Conservation (phyloP, 257 asterid species). For the Solanum sparsipilum region DNA sequence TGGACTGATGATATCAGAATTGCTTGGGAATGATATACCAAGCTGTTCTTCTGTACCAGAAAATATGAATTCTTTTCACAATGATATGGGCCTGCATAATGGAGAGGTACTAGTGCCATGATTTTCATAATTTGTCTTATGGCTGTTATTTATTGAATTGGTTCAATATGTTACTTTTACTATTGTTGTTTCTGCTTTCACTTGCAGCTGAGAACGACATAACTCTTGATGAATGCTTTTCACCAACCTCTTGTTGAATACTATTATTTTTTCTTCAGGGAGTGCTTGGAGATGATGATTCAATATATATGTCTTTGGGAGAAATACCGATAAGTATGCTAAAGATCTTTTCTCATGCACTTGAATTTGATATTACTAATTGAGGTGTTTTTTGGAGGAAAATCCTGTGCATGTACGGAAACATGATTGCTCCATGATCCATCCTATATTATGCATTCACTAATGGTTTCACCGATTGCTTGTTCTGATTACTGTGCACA, state of each 20-base stretch:
- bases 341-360: background rate
- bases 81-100: constrained; percentile 58
- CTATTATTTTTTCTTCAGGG: constrained; percentile 32
- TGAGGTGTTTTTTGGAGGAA: background rate
- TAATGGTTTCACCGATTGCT: background rate
- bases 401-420: background rate
- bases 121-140: background rate
- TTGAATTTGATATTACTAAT: background rate
- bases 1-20: constrained; percentile 81
- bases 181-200: background rate
- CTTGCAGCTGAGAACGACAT: background rate
- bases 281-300: constrained; percentile 89
- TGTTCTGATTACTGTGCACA: background rate
- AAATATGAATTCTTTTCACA: constrained; percentile 55
- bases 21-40: constrained; percentile 61
- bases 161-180: background rate
- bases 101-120: constrained; percentile 48
- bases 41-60: constrained; percentile 57
- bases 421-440: background rate
- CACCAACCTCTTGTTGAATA: constrained; percentile 1
- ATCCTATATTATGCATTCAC: background rate
- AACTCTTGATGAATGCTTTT: background rate
- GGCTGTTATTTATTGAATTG: background rate
- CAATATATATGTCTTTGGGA: constrained; percentile 87
- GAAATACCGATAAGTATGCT: constrained; percentile 86